Base-by-base conservation (phyloP, 1,284 basidiomycete species). In the Cutaneotrichosporon dermatis region DNA sequence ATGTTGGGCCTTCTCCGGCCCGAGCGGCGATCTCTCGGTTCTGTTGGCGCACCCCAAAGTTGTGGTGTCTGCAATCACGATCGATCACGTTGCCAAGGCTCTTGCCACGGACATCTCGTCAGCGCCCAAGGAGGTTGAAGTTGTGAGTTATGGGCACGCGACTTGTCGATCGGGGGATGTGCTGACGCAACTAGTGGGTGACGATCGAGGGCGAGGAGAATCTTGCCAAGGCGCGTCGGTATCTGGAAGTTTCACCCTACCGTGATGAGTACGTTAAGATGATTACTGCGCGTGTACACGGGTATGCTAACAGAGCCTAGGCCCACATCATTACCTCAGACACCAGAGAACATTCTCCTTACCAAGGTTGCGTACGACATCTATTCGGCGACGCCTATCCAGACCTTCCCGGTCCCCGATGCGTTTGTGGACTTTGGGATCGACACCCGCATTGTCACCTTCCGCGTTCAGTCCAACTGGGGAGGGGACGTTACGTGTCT, bases 1-100 rank as follows among this genome's bases (percentile, higher is more conserved):
- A 63, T 99, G 94, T 78, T 99, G 94, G 94, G 89, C 95, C 2
- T 92, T 98, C 78, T 79, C 79, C 2, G 93, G 93, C 0, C 70
- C 80, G 6, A 75, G 83, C 50, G 95, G 93, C 4, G 87, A 89
- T 69, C 79, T 98, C 2, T 92, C 89, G 4, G 86, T 99, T 45
- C 81, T 82, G 51, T 85, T 98, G 15, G 85, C 87, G 1, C 82
- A 83, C 5, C 44, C 50, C n/a, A 85, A 85, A 2, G 83, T 86
- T 7, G 81, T 83, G 55, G 83, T 94, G 45, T 83, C 85, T 3
- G 88, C 90, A 64, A 79, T 98, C 57, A 90, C 89, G 10, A 83
- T 98, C 65, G 94, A 98, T 72, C 95, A 98, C 75, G 85, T 90
- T 40, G 82, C 92, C 6, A 81, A 80, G 61, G 88, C 91, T 63